Evolutionary conservation across 192 early-diverging fungal species (phyloP), one percentile per base, ranked within the genome.

Genomic region (Pilobolus umbonatus): DNA sequence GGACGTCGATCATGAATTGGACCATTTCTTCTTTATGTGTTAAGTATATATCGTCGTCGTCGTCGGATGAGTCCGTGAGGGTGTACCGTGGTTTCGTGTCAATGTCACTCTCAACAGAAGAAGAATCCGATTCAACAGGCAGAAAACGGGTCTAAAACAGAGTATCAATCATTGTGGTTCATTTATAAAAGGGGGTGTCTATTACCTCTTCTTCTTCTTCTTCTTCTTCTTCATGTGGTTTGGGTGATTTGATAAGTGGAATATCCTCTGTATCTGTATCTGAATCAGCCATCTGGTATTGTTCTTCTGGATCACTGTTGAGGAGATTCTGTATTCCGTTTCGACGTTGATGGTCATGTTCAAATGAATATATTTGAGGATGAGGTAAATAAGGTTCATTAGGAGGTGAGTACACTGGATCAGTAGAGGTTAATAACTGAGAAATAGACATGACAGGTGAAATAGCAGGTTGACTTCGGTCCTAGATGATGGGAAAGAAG

Each of bases 1-100:
- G 64, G 9, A 77, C 35, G 11, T 68, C 49, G 6, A 74, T 54
- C 75, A 77, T 77, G 38, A 72, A 77, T 34, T 74, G 56, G 0
- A 75, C 60, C 19, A 77, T 56, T 6, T 60, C 60, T 11, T 66
- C 55, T n/a, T 44, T 54, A 32, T 70, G 62, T n/a, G 39, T 46
- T 31, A 57, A n/a, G 8, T 67, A 17, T 19, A 64, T 21, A 26
- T 57, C 69, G 1, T 58, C 55, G 9, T 69, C 61, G 2, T 65
- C 61, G 15, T 62, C 49, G n/a, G n/a, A n/a, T n/a, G n/a, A n/a
- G n/a, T n/a, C n/a, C n/a, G n/a, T n/a, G n/a, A n/a, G n/a, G n/a
- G n/a, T n/a, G n/a, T n/a, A n/a, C n/a, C n/a, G n/a, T n/a, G n/a
- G n/a, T n/a, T n/a, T n/a, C n/a, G n/a, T n/a, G n/a, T n/a, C n/a